These are phyloP conservation scores for Inosperma sp. DNA, from an alignment of 768 basidiomycete species.

Conservation along the genomic window DNA sequence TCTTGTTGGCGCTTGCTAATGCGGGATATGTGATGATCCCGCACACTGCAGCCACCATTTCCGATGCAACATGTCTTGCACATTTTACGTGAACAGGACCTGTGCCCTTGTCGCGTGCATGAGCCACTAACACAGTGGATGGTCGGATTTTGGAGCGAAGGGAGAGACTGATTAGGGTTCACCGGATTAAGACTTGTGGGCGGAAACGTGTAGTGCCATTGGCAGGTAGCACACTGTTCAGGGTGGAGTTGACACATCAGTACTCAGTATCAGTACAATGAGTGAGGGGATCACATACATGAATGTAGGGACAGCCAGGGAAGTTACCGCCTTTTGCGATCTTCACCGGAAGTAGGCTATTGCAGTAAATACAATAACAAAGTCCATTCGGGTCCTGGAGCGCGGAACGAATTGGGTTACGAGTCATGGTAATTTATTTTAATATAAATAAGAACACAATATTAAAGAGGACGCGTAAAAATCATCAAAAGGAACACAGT, in stretches of 20 bases:
- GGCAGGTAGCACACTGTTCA: slow-evolving; percentile 1
- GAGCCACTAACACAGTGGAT: neutral
- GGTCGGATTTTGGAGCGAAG: neutral
- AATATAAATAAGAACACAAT: no score
- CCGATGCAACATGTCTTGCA: neutral
- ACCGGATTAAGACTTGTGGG: neutral
- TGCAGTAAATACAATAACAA: neutral
- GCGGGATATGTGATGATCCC: neutral
- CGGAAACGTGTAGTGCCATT: neutral
- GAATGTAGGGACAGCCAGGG: neutral
- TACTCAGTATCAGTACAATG: no score
- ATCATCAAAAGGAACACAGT: no score
- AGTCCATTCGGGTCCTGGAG: neutral
- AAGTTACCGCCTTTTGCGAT: neutral
- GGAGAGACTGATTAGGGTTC: neutral
- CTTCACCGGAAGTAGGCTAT: neutral
- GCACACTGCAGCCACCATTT: neutral
- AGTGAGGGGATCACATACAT: no score
- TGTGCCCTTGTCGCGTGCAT: neutral
- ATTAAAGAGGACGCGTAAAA: no score
- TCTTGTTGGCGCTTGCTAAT: neutral
- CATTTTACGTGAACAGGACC: neutral
- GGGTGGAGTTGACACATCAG: no score
- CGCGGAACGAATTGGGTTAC: no score
- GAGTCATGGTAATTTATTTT: no score